Base-by-base conservation (phyloP, 257 asterid genomes). In the Solanum sejunctum region DNA sequence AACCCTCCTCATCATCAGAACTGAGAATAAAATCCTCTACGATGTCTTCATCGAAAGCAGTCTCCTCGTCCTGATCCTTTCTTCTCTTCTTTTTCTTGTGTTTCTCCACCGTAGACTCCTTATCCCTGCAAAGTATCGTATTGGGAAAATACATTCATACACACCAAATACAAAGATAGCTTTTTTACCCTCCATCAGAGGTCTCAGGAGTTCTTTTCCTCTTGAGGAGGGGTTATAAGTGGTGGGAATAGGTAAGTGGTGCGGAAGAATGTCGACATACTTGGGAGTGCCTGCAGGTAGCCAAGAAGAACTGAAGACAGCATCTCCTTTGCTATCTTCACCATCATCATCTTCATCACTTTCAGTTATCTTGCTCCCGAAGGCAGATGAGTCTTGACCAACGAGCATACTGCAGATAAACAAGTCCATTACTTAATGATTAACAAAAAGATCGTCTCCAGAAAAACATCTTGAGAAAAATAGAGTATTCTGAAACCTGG, bases 1-100 rank as follows among this genome's bases (percentile, higher is more conserved):
- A 88, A 84, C 84, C 84, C n/a, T 90, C 93, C 2, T 91, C 97
- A 11, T 94, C 98, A 56, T 96, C 98, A 3, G 95, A 92, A 88
- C 98, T 96, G 73, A 95, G 94, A 71, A 93, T 83, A 69, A 93
- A 91, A 81, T 96, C 98, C 90, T 93, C 95, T 26, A 93, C 89
- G 12, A 96, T 87, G 84, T 96, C 99, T 84, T 94, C 98, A 60
- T 92, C 97, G 10, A 71, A 20, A 49, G 89, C 92, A 43, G 64
- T 84, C 64, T 83, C 90, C 11, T 88, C 93, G 15, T 70, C 69
- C 69, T 86, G 87, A 56, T 85, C 87, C 77, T 82, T 84, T 43
- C 39, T 85, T 81, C 83, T 87, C 88, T 86, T 84, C 75, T 87
- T 88, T 83, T 73, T 89, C 89, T 91, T 90, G 87, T 66, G 90